Conservation (phyloP, 208 protist species). For the Wallacemonas sp. region DNA sequence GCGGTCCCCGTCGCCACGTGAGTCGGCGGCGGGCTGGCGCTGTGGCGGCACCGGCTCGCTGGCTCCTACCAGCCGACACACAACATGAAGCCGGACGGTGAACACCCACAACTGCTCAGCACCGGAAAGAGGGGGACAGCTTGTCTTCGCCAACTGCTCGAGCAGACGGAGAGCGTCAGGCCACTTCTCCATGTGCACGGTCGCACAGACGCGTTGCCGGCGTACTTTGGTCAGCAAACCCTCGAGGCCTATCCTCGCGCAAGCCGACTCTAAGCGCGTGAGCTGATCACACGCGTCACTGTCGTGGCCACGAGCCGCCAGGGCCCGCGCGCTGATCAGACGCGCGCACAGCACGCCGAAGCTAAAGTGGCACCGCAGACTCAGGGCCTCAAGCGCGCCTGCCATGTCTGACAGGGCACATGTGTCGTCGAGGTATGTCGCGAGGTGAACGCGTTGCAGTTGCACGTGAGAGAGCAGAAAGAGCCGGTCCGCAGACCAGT, state of each 20-base stretch:
- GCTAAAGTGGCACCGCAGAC: conserved; percentile 42
- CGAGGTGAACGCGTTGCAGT: conserved; percentile 49
- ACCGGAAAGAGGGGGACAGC: neutral
- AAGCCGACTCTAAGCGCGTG: neutral
- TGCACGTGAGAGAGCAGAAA: conserved; percentile 62
- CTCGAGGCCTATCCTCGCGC: neutral
- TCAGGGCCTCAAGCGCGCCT: conserved; percentile 32
- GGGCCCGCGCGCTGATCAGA: conserved; percentile 40
- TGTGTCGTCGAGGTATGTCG: conserved; percentile 50
- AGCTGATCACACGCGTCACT: conserved; percentile 20
- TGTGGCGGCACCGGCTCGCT: no score
- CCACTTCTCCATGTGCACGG: neutral
- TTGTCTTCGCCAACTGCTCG: neutral
- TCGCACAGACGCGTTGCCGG: neutral
- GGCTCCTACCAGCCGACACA: neutral
- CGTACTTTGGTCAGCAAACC: neutral
- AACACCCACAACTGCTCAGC: neutral
- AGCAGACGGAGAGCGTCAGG: neutral
- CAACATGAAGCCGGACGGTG: neutral
- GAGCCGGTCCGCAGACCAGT: conserved; percentile 74
- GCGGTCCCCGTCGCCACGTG: no score
- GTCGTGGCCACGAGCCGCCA: conserved; percentile 33
- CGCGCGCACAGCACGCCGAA: conserved; percentile 65
- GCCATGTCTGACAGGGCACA: conserved; percentile 19
- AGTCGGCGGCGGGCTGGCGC: no score